phyloP scores from a whole-genome alignment of 2,329 filamentous ascomycete species.

The Thielaviopsis punctulata region DNA sequence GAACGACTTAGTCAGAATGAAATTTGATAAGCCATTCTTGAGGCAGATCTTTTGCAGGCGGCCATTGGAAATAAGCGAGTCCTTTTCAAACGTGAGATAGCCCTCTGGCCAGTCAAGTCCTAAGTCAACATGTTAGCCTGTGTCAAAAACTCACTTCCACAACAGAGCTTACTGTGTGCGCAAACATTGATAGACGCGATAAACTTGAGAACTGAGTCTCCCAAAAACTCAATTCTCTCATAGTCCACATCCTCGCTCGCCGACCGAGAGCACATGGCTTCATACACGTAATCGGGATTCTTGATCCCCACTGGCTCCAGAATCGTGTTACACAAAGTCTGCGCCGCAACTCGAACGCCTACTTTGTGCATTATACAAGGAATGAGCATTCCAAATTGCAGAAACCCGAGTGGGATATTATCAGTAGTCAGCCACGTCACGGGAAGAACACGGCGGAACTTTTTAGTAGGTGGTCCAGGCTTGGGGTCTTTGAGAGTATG shows the following conservation, averaged over 20 bases:
- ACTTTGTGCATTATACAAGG: constrained; percentile 58
- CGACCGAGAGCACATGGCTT: constrained; percentile 51
- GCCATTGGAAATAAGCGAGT: constrained; percentile 55
- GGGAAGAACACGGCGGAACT: constrained; percentile 28
- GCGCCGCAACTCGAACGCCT: constrained; percentile 45
- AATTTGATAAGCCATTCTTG: constrained; percentile 48
- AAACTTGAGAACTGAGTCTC: constrained; percentile 69
- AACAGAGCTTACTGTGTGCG: constrained; percentile 27
- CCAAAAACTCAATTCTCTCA: constrained; percentile 72
- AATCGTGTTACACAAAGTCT: constrained; percentile 30
- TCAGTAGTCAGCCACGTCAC: constrained; percentile 32
- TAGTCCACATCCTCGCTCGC: constrained; percentile 50
- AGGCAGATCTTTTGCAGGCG: constrained; percentile 50
- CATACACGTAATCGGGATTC: constrained; percentile 38
- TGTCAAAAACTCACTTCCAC: neutral
- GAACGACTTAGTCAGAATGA: constrained; percentile 52
- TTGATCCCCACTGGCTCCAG: constrained; percentile 30
- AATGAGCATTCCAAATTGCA: constrained; percentile 42
- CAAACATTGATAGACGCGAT: constrained; percentile 48
- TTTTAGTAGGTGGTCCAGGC: constrained; percentile 22
- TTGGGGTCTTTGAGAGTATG: constrained; percentile 20
- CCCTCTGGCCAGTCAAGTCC: constrained; percentile 60
- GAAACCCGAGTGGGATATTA: constrained; percentile 25
- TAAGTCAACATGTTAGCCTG: constrained; percentile 17
- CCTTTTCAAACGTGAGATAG: constrained; percentile 51